Conservation (phyloP, 1,284 basidiomycete genomes). For the Austroboletus rostrupii region DNA sequence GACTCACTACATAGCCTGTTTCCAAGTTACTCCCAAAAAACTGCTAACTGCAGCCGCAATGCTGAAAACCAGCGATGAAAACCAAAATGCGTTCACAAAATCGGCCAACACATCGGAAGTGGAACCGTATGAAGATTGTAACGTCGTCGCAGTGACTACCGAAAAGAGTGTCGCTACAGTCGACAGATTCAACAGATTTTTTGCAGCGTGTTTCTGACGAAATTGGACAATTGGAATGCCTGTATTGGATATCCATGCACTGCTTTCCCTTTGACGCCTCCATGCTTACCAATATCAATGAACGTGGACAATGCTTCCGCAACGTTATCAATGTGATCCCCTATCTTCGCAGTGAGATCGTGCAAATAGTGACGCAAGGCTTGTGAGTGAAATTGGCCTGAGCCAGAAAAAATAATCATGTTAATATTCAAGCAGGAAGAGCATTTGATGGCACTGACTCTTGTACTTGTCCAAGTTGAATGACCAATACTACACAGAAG, state of each 20-base stretch:
- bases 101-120: constrained; percentile 31
- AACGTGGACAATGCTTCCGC: constrained; percentile 47
- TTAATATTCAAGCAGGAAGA: constrained; percentile 12
- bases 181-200: constrained; percentile 50
- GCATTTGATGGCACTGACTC: constrained; percentile 20
- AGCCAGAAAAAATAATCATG: constrained; percentile 1
- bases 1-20: constrained; percentile 59
- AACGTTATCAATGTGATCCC: constrained; percentile 53
- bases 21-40: constrained; percentile 54
- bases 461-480: constrained; percentile 34
- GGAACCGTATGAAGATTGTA: constrained; percentile 46
- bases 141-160: constrained; percentile 53
- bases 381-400: constrained; percentile 50
- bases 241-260: constrained; percentile 29
- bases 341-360: constrained; percentile 49
- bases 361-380: constrained; percentile 55
- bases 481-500: constrained; percentile 29
- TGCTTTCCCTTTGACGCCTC: constrained; percentile 13
- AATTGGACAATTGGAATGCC: constrained; percentile 61
- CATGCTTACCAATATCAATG: constrained; percentile 48
- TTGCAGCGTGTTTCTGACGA: constrained; percentile 52
- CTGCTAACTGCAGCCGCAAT: constrained; percentile 60
- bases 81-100: constrained; percentile 58
- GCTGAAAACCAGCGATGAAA: constrained; percentile 57
- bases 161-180: constrained; percentile 61